Evolutionary conservation across 1,284 basidiomycete species (phyloP).

Genomic region (Apiotrichum laibachii): DNA sequence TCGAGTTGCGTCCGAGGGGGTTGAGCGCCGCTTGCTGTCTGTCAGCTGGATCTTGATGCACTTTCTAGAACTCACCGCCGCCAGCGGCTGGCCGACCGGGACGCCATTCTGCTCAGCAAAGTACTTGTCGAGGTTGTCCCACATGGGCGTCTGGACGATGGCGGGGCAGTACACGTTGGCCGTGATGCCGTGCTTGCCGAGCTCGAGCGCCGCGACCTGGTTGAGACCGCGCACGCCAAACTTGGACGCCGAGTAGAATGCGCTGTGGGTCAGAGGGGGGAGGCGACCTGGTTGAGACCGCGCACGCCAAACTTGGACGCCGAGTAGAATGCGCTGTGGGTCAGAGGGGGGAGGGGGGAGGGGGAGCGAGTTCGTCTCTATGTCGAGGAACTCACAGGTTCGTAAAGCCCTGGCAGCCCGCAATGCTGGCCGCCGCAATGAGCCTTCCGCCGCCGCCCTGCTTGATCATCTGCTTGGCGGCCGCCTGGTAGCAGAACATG

Average conservation of each 20-base stretch:
- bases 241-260: no score
- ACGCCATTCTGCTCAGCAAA: slow-evolving; percentile 6
- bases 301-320: slow-evolving; percentile 27
- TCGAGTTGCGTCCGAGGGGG: neutral
- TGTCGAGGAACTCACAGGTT: no score
- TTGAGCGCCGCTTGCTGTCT: neutral
- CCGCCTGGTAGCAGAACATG: no score
- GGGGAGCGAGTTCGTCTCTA: no score
- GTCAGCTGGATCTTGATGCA: neutral
- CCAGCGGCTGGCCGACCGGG: neutral
- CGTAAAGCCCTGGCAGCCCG: no score
- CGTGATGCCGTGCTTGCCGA: slow-evolving; percentile 55
- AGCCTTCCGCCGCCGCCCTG: no score
- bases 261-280: no score
- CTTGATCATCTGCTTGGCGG: no score
- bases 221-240: slow-evolving; percentile 46
- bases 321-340: no score
- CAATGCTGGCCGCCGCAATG: no score
- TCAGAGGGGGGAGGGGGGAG: no score
- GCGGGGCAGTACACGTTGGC: slow-evolving; percentile 60
- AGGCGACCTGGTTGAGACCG: slow-evolving; percentile 45
- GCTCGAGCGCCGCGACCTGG: slow-evolving; percentile 51
- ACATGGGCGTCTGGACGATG: slow-evolving; percentile 49
- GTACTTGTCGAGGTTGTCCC: slow-evolving; percentile 26
- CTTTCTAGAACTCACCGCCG: no score